Conservation (phyloP, 2,329 filamentous ascomycete species). For the Cladophialophora chaetospira region DNA sequence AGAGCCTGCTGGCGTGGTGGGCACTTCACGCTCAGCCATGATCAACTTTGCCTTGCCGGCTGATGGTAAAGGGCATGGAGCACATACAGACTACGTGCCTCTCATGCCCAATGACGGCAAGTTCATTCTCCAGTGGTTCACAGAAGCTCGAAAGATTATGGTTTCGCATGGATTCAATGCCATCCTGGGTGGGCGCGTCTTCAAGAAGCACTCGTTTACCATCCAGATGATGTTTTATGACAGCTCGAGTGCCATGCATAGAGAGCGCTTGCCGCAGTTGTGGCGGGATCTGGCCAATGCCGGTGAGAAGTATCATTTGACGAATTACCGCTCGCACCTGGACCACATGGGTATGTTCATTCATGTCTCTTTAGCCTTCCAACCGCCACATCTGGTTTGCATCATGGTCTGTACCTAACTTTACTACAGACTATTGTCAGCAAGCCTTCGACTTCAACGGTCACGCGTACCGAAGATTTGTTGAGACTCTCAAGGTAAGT, state of each 20-base stretch:
- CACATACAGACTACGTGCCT: conserved; percentile 6
- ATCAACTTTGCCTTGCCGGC: conserved; percentile 6
- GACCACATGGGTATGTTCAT: conserved; percentile 6
- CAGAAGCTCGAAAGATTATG: not conserved
- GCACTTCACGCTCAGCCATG: not conserved
- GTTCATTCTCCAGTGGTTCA: conserved; percentile 1
- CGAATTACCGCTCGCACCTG: conserved; percentile 1
- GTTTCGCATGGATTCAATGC: conserved; percentile 3
- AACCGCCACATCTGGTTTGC: no score
- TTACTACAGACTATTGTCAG: not conserved
- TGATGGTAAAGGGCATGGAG: not conserved
- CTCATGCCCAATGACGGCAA: conserved; percentile 1
- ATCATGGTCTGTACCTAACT: not conserved
- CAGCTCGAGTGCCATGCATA: not conserved
- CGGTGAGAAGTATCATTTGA: not conserved
- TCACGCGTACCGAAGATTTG: conserved; percentile 6
- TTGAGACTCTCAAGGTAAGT: conserved; percentile 5
- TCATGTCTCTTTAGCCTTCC: not conserved
- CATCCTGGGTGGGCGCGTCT: not conserved
- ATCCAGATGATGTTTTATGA: conserved; percentile 5
- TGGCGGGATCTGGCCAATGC: not conserved
- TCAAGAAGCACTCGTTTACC: conserved; percentile 4
- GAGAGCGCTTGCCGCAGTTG: not conserved
- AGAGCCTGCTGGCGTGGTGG: not conserved
- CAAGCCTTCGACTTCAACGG: conserved; percentile 6